Base-by-base conservation (phyloP, 805 yeast species). In the Barnettozyma californica region DNA sequence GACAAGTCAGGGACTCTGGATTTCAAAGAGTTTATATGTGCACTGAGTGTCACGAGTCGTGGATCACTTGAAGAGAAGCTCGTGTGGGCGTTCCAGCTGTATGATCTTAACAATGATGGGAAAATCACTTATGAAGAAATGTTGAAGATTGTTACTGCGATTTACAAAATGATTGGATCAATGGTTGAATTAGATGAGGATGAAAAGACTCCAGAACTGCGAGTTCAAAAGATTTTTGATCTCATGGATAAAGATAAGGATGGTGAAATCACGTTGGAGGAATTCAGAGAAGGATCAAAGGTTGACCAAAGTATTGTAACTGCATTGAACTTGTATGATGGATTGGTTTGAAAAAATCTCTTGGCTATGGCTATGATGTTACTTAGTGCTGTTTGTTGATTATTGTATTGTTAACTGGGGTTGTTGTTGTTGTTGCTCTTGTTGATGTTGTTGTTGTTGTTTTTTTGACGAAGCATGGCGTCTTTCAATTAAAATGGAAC, bases 101-200 rank as follows among this genome's bases (percentile, higher is more conserved):
- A 92, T 64, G 99, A 92, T 67, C 73, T 84, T 50, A 84, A 88
- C 61, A 78, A 80, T 45, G 87, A 84, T 55, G 97, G 97, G 2
- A 74, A 72, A 57, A 79, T 94, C 47, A 73, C 79, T 23, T 88
- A 81, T 64, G 78, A 79, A 29, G 98, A 94, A 62, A 80, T 94
- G 80, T 71, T 88, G 44, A 71, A 79, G 2, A 88, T 94, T 38
- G 87, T 90, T 6, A 74, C 78, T 27, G 84, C 97, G 29, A 87
- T 92, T 31, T 92, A 94, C 66, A 87, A 86, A 66, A 91, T 94
- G 98, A 85, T 92, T 50, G 99, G 98, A 1, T 78, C 91, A 1
- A 89, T 91, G 92, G 96, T 91, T 50, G 82, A 82, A 52, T 73
- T 90, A 45, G 87, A 88, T 18, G 92, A 83, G 20, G 97, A 91